Conservation (phyloP, 495 filamentous ascomycete genomes). For the Penicillium pulvis region DNA sequence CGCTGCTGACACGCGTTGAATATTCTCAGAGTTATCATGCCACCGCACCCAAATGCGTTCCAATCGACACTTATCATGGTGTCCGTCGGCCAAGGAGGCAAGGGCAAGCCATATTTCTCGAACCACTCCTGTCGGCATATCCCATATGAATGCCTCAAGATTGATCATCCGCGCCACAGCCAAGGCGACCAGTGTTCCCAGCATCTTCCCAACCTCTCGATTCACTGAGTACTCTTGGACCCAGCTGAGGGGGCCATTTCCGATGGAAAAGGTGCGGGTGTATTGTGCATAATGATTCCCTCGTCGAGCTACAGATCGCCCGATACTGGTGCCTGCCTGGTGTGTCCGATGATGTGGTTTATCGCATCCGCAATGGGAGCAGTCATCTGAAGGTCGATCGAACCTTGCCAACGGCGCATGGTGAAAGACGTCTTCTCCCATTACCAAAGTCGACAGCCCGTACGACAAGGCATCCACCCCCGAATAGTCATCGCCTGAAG, state of each 20-base stretch:
- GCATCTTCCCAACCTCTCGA: slow-evolving; percentile 91
- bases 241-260: slow-evolving; percentile 82
- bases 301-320: slow-evolving; percentile 35
- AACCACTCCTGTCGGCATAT: slow-evolving; percentile 91
- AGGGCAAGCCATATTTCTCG: slow-evolving; percentile 87
- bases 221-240: slow-evolving; percentile 85
- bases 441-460: slow-evolving; percentile 82
- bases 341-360: slow-evolving; percentile 16
- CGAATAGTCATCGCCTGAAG: slow-evolving; percentile 63
- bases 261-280: slow-evolving; percentile 86
- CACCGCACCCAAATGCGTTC: slow-evolving; percentile 85
- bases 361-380: slow-evolving; percentile 43
- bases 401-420: slow-evolving; percentile 25
- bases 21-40: slow-evolving; percentile 73
- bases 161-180: slow-evolving; percentile 85
- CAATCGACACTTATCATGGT: slow-evolving; percentile 64
- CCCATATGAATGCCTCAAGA: slow-evolving; percentile 91
- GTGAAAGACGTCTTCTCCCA: slow-evolving; percentile 73
- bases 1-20: slow-evolving; percentile 26
- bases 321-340: slow-evolving; percentile 16
- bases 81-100: slow-evolving; percentile 67
- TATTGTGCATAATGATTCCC: slow-evolving; percentile 85
- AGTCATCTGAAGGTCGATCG: slow-evolving; percentile 18
- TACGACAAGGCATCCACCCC: slow-evolving; percentile 92
- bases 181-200: slow-evolving; percentile 86